Conservation (phyloP, 805 yeast genomes). For the Zygoascus ofunaensis region DNA sequence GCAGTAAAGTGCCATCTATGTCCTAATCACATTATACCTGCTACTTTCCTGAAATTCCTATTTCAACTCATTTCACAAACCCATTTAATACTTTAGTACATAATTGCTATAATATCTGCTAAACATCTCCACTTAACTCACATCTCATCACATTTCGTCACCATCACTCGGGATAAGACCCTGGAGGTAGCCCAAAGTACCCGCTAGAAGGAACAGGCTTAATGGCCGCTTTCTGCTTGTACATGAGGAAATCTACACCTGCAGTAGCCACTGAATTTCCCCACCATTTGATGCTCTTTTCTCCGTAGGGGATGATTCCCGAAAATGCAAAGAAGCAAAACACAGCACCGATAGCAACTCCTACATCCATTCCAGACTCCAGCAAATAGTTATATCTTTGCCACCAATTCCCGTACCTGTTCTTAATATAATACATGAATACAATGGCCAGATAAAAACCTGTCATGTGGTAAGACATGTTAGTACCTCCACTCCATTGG, state of each 20-base stretch:
- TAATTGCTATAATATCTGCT: no score
- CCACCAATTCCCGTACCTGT: conserved; percentile 41
- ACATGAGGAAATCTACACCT: conserved; percentile 2
- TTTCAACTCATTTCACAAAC: no score
- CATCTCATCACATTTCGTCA: no score
- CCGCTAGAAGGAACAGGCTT: conserved; percentile 7
- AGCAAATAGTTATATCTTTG: conserved; percentile 43
- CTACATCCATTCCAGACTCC: conserved; percentile 41
- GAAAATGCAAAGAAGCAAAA: conserved; percentile 37
- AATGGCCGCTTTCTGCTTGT: conserved; percentile 1
- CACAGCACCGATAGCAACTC: conserved; percentile 41
- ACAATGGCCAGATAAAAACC: conserved; percentile 34
- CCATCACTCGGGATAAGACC: conserved; percentile 11
- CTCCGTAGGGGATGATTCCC: conserved; percentile 22
- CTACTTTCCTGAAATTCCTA: no score
- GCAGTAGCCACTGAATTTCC: conserved; percentile 36
- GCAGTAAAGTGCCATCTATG: no score
- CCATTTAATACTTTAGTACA: no score
- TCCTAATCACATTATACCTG: no score
- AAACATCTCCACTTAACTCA: no score
- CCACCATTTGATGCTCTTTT: conserved; percentile 43
- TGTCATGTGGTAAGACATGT: conserved; percentile 34
- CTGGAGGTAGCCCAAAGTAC: conserved; percentile 11
- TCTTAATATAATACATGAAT: conserved; percentile 39
- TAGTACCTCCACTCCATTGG: conserved; percentile 12